phyloP scores from a whole-genome alignment of 1,284 basidiomycete species.

The Melampsora medusae region DNA sequence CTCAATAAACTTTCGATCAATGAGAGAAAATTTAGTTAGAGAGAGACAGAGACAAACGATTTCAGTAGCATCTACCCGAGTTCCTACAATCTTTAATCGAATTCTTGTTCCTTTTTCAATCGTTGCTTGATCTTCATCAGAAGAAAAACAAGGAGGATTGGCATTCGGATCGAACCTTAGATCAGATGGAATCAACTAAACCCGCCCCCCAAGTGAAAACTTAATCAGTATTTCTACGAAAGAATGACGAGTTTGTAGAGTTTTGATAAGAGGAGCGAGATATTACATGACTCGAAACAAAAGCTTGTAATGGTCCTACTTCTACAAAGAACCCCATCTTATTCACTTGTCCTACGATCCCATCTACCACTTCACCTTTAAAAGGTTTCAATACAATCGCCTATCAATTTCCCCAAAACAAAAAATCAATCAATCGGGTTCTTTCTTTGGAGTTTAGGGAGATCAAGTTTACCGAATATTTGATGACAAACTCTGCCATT shows the following conservation, averaged over 20 bases:
- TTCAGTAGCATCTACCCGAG: slow-evolving; percentile 92
- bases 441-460: background rate
- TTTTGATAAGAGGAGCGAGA: slow-evolving; percentile 1
- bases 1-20: background rate
- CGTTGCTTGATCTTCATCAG: slow-evolving; percentile 78
- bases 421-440: background rate
- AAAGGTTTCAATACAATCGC: slow-evolving; percentile 97
- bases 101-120: slow-evolving; percentile 91
- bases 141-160: slow-evolving; percentile 75
- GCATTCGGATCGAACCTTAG: slow-evolving; percentile 89
- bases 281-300: slow-evolving; percentile 87
- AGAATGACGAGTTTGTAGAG: background rate
- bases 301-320: slow-evolving; percentile 85
- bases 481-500: slow-evolving; percentile 86
- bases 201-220: slow-evolving; percentile 45
- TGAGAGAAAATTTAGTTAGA: background rate
- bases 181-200: slow-evolving; percentile 83
- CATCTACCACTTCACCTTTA: slow-evolving; percentile 98
- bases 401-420: slow-evolving; percentile 50
- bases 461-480: slow-evolving; percentile 60
- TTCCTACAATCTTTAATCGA: slow-evolving; percentile 92
- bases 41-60: slow-evolving; percentile 65
- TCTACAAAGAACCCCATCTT: slow-evolving; percentile 99
- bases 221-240: slow-evolving; percentile 15
- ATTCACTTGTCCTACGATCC: slow-evolving; percentile 90